Percentiles rank a stretch among this genome's conserved stretches.
These are phyloP conservation scores for Dictyostelium brefeldianum DNA, from an alignment of 78 protist species.

Conservation along the genomic window DNA sequence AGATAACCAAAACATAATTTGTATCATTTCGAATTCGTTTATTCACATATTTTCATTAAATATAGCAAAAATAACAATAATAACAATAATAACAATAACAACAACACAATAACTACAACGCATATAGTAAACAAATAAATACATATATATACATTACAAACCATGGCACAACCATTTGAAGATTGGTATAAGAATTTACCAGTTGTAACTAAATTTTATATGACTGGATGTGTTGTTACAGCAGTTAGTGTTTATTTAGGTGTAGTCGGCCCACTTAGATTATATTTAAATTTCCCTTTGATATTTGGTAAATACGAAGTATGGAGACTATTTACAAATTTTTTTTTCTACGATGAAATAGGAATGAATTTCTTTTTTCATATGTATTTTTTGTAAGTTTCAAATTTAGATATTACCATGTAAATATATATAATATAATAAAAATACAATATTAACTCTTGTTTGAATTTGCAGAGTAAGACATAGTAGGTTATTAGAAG, in stretches of 20 bases:
- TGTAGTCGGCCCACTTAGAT: conserved; percentile 37
- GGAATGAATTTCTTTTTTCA: conserved; percentile 78
- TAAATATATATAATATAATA: too few relatives aligned
- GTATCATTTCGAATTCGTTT: too few relatives aligned
- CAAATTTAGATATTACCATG: not conserved
- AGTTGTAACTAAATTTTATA: conserved; percentile 71
- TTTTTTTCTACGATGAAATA: conserved; percentile 73
- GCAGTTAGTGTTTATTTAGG: conserved; percentile 73
- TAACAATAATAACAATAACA: too few relatives aligned
- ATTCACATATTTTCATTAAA: too few relatives aligned
- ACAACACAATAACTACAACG: too few relatives aligned
- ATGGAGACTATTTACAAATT: conserved; percentile 81
- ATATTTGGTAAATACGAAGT: conserved; percentile 47
- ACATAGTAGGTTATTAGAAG: conserved; percentile 78
- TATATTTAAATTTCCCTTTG: conserved; percentile 75
- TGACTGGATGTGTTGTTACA: conserved; percentile 86
- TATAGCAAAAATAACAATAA: too few relatives aligned
- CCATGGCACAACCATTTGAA: conserved; percentile 84
- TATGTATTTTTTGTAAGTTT: conserved; percentile 83
- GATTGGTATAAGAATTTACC: conserved; percentile 85
- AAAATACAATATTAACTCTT: not conserved
- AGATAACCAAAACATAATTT: too few relatives aligned
- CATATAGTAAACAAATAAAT: not conserved
- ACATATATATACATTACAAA: not conserved
- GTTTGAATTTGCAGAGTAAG: conserved; percentile 59